Evolutionary conservation across 2,329 filamentous ascomycete species (phyloP).

Genomic region (Dichotomopilus funicola): DNA sequence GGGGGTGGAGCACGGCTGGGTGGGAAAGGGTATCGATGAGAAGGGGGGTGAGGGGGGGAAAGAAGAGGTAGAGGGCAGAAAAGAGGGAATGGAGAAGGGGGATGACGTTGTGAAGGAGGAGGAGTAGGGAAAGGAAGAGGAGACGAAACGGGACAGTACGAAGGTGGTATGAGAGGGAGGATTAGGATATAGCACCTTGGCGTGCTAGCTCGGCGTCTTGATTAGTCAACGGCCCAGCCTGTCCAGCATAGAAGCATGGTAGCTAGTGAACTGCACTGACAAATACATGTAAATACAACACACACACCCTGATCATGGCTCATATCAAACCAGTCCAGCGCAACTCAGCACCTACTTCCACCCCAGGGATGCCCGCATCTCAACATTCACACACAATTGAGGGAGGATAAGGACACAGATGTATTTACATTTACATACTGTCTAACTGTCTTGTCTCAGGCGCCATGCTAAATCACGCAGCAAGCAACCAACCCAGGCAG

Average conservation of each 20-base stretch:
- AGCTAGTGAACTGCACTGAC: too few relatives aligned
- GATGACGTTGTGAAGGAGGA: neutral
- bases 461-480: constrained; percentile 5
- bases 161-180: neutral
- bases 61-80: neutral
- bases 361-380: neutral
- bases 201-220: neutral
- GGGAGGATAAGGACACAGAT: neutral
- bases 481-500: neutral
- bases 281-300: too few relatives aligned
- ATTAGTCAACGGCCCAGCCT: neutral
- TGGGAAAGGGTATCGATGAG: constrained; percentile 20
- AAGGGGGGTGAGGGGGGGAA: neutral
- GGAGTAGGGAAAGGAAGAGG: neutral
- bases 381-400: neutral
- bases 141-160: neutral
- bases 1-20: constrained; percentile 48
- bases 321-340: too few relatives aligned
- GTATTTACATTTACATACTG: neutral
- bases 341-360: too few relatives aligned
- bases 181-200: too few relatives aligned
- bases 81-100: neutral
- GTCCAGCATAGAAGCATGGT: too few relatives aligned
- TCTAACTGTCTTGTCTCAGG: neutral
- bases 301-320: too few relatives aligned